Conservation (phyloP, 1,284 basidiomycete genomes). For the Ustilago lituana region DNA sequence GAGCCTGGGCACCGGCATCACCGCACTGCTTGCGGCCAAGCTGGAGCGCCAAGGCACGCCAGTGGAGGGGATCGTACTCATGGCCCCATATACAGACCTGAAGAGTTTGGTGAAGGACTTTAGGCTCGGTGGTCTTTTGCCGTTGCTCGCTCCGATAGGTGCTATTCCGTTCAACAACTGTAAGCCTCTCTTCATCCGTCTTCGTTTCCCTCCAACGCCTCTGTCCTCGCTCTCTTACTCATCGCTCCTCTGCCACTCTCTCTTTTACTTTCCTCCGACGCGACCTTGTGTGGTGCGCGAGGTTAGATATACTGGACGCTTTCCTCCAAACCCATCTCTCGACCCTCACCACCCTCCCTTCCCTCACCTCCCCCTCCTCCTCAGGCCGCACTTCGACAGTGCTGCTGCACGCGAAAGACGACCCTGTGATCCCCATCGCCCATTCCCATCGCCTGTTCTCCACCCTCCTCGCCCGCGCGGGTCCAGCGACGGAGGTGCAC, state of each 20-base stretch:
- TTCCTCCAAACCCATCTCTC: constrained; percentile 74
- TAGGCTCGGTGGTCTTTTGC: constrained; percentile 71
- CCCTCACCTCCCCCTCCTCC: not conserved
- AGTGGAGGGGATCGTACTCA: constrained; percentile 75
- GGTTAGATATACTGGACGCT: constrained; percentile 70
- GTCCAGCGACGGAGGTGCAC: not conserved
- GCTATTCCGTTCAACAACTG: constrained; percentile 77
- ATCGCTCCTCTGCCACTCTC: no score
- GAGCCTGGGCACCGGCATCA: constrained; percentile 82
- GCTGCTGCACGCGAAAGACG: constrained; percentile 81
- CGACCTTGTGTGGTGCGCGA: no score
- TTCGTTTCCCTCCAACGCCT: no score
- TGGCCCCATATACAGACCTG: constrained; percentile 81
- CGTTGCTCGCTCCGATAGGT: constrained; percentile 77
- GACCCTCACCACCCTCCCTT: constrained; percentile 31
- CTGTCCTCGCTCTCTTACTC: no score
- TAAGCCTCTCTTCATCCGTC: not conserved
- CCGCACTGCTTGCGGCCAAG: constrained; percentile 71
- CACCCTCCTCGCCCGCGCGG: not conserved
- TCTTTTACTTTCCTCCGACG: no score
- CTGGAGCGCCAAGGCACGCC: constrained; percentile 68
- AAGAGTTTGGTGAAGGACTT: constrained; percentile 77
- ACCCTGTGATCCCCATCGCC: constrained; percentile 79
- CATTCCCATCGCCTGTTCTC: constrained; percentile 71
- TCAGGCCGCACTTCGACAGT: constrained; percentile 72